Evolutionary conservation across 192 early-diverging fungal species (phyloP).

Genomic region (Coemansia sp.): DNA sequence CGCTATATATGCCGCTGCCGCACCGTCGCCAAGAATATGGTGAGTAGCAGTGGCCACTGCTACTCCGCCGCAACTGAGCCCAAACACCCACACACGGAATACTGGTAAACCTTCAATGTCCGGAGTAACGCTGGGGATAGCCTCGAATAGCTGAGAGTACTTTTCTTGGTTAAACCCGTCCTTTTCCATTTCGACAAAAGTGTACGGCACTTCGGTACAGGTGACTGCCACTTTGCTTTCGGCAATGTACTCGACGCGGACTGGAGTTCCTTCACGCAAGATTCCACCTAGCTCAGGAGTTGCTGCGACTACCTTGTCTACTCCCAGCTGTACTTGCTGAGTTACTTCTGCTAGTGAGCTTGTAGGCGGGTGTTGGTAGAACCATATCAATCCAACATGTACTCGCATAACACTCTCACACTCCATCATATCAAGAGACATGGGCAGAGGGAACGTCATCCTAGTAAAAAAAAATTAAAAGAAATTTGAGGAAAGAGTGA

Average conservation of each 20-base stretch:
- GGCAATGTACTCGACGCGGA: background rate
- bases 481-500: background rate
- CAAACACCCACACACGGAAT: slow-evolving; percentile 7
- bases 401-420: slow-evolving; percentile 6
- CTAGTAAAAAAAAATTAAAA: background rate
- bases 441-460: background rate
- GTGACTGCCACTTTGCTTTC: background rate
- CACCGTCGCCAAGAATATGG: slow-evolving; percentile 24
- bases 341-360: background rate
- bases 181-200: slow-evolving; percentile 4
- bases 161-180: slow-evolving; percentile 23
- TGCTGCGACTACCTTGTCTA: slow-evolving; percentile 6
- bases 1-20: slow-evolving; percentile 5
- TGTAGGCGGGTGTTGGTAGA: slow-evolving; percentile 3
- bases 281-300: slow-evolving; percentile 19
- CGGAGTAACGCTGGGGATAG: slow-evolving; percentile 1
- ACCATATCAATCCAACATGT: slow-evolving; percentile 33
- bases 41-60: slow-evolving; percentile 16
- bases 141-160: slow-evolving; percentile 17
- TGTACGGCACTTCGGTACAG: background rate
- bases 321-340: slow-evolving; percentile 3
- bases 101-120: slow-evolving; percentile 14
- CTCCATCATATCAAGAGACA: background rate
- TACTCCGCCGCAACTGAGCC: slow-evolving; percentile 11
- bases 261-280: slow-evolving; percentile 9